Percentiles rank a stretch among this genome's conserved stretches.
These are phyloP conservation scores for Sporobolomyces pararoseus DNA, from an alignment of 768 basidiomycete species.

Conservation along the genomic window DNA sequence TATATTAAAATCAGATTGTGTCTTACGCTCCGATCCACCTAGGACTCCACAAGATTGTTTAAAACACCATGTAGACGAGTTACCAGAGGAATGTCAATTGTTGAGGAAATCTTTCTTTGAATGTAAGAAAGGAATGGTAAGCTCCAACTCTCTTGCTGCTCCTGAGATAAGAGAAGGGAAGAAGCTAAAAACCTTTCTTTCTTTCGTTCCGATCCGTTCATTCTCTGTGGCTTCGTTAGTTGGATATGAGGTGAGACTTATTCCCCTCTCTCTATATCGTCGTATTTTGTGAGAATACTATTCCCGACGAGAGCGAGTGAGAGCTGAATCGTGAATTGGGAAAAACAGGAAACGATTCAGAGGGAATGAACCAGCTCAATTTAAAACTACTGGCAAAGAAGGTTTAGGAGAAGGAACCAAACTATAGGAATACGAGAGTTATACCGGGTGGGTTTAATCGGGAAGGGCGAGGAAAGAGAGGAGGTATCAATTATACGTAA, in stretches of 20 bases:
- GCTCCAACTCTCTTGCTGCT: background rate
- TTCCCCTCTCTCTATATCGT: background rate
- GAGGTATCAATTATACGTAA: too few species aligned
- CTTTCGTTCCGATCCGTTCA: background rate
- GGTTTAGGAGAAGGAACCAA: constrained; percentile 28
- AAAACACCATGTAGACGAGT: constrained; percentile 65
- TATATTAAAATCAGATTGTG: constrained; percentile 79
- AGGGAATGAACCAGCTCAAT: constrained; percentile 39
- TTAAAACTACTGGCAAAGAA: constrained; percentile 33
- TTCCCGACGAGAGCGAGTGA: too few species aligned
- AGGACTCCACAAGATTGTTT: constrained; percentile 73
- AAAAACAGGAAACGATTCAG: constrained; percentile 40
- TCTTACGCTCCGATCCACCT: constrained; percentile 62
- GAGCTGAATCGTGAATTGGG: too few species aligned
- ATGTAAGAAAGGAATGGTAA: constrained; percentile 65
- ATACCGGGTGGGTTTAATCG: too few species aligned
- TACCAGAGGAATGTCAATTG: constrained; percentile 75
- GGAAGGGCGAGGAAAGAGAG: too few species aligned
- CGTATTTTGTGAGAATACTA: background rate
- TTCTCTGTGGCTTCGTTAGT: too few species aligned
- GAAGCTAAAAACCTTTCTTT: background rate
- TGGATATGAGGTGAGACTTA: too few species aligned
- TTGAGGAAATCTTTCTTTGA: constrained; percentile 79
- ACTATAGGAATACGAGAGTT: background rate
- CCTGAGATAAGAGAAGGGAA: too few species aligned